Conservation (phyloP, 805 yeast species). For the Candida quercuum region DNA sequence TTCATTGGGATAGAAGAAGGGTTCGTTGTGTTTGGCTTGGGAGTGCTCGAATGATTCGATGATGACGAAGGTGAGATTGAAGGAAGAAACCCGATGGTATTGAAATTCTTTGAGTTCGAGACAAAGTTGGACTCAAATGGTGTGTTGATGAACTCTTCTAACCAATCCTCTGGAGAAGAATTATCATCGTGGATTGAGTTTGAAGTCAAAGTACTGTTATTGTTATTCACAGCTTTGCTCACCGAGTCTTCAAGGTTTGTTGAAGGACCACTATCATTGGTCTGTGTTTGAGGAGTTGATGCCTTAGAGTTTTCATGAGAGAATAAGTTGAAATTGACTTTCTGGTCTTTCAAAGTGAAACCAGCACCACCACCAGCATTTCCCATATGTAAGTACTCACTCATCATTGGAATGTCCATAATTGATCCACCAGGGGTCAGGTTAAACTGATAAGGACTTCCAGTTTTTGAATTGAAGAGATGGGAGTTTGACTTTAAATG, state of each 20-base stretch:
- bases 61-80: conserved; percentile 17
- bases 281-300: conserved; percentile 8
- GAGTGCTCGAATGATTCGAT: conserved; percentile 6
- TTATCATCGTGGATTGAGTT: conserved; percentile 17
- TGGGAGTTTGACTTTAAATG: too few species aligned
- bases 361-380: conserved; percentile 38
- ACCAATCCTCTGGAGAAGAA: conserved; percentile 49
- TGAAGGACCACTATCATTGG: conserved; percentile 4
- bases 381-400: conserved; percentile 35
- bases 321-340: conserved; percentile 15
- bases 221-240: neutral
- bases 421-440: conserved; percentile 22
- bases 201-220: conserved; percentile 11
- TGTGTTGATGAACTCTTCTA: conserved; percentile 62
- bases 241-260: neutral
- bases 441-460: conserved; percentile 20
- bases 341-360: conserved; percentile 17
- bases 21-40: neutral
- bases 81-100: conserved; percentile 51
- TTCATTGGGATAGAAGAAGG: conserved; percentile 2
- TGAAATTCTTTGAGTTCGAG: conserved; percentile 35
- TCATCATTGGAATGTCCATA: conserved; percentile 30
- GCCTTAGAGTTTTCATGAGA: conserved; percentile 7
- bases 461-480: conserved; percentile 5
- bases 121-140: conserved; percentile 56